Conservation (phyloP, 2,329 filamentous ascomycete species). For the Dactylellina cionopaga region DNA sequence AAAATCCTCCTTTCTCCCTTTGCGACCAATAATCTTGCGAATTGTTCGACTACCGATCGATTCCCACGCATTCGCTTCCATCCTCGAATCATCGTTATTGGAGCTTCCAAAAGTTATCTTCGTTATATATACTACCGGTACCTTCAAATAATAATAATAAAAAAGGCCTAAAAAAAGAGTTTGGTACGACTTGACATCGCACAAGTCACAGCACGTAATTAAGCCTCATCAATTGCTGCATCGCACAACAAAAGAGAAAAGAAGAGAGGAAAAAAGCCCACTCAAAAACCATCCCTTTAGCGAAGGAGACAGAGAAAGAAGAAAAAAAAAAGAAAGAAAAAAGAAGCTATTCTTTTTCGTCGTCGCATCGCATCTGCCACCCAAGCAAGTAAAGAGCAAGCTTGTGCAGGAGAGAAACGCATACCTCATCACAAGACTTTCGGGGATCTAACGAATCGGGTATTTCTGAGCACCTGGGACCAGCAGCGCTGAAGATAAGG, state of each 20-base stretch:
- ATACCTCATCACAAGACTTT: slow-evolving; percentile 45
- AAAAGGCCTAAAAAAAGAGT: slow-evolving; percentile 28
- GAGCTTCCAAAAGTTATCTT: slow-evolving; percentile 30
- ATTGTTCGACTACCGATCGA: slow-evolving; percentile 15
- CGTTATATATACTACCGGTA: slow-evolving; percentile 8
- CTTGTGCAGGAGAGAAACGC: slow-evolving; percentile 30
- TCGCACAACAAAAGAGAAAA: slow-evolving; percentile 31
- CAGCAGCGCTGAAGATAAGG: slow-evolving; percentile 26
- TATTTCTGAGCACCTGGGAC: slow-evolving; percentile 40
- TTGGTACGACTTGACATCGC: slow-evolving; percentile 42
- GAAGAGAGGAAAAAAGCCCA: background rate
- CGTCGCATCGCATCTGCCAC: slow-evolving; percentile 29
- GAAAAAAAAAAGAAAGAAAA: slow-evolving; percentile 8
- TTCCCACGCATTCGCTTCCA: slow-evolving; percentile 37
- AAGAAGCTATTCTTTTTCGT: slow-evolving; percentile 30
- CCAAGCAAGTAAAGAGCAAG: too few species aligned
- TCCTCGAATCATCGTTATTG: slow-evolving; percentile 13
- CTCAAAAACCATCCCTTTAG: slow-evolving; percentile 34
- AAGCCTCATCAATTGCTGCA: slow-evolving; percentile 45
- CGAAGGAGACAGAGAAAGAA: slow-evolving; percentile 15
- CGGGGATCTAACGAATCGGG: slow-evolving; percentile 45
- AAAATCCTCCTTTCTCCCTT: background rate
- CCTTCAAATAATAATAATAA: too few species aligned
- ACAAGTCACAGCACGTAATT: slow-evolving; percentile 49
- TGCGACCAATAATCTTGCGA: slow-evolving; percentile 32